A percentile compares a stretch with the other conserved stretches of the same genome.
Evolutionary conservation across 2,329 filamentous ascomycete genomes (phyloP).

Genomic region (Rachicladosporium sp.): DNA sequence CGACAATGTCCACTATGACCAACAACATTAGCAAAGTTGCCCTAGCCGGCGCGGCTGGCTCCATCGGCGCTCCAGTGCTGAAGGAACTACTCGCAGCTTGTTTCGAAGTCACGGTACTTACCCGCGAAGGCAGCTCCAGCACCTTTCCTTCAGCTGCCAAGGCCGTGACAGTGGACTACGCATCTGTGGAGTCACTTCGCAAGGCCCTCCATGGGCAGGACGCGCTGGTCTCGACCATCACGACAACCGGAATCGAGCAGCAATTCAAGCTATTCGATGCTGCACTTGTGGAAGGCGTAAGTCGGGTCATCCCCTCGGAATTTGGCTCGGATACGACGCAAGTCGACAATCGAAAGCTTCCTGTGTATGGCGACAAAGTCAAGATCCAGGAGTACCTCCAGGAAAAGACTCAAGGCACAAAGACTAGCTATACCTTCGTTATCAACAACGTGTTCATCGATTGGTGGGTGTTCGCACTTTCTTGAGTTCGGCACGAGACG

Average conservation of each 20-base stretch:
- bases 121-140: constrained; percentile 16
- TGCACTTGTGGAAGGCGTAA: constrained; percentile 26
- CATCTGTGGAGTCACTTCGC: constrained; percentile 21
- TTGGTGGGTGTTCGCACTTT: constrained; percentile 10
- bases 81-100: constrained; percentile 28
- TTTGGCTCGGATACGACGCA: constrained; percentile 29
- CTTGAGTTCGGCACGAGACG: too few relatives aligned
- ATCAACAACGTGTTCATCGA: constrained; percentile 28
- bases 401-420: constrained; percentile 12
- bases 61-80: constrained; percentile 30
- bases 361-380: constrained; percentile 27
- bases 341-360: constrained; percentile 13
- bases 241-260: constrained; percentile 13
- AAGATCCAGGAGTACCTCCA: constrained; percentile 25
- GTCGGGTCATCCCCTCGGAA: constrained; percentile 30
- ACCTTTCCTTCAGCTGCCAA: constrained; percentile 17
- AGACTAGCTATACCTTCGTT: constrained; percentile 25
- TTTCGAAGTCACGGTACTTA: constrained; percentile 23
- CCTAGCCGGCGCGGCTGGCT: constrained; percentile 25
- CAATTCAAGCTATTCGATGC: constrained; percentile 28
- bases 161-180: constrained; percentile 19
- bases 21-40: constrained; percentile 15
- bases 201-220: constrained; percentile 25
- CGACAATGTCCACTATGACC: constrained; percentile 1
- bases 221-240: constrained; percentile 25